phyloP scores from a whole-genome alignment of 2,329 filamentous ascomycete genomes.

The Penicillium sp. region DNA sequence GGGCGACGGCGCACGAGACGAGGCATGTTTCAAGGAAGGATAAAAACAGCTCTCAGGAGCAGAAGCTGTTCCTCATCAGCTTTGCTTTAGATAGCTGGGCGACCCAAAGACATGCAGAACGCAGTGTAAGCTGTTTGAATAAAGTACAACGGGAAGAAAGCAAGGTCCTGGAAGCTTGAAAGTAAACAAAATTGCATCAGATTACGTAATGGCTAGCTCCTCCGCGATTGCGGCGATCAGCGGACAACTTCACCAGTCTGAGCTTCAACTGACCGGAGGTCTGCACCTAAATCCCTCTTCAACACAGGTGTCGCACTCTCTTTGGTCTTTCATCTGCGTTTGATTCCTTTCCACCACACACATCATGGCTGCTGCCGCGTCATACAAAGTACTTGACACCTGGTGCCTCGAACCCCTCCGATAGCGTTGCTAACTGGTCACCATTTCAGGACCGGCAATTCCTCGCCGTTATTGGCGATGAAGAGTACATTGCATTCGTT shows the following conservation, averaged over 20 bases:
- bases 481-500: conserved; percentile 57
- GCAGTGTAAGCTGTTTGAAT: conserved; percentile 3
- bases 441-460: conserved; percentile 78
- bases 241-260: conserved; percentile 6
- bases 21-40: conserved; percentile 63
- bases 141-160: conserved; percentile 1
- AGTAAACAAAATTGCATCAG: conserved; percentile 8
- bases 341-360: neutral
- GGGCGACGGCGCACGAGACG: conserved; percentile 81
- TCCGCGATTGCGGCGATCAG: conserved; percentile 27
- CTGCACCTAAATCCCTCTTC: neutral
- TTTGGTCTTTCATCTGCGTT: conserved; percentile 2
- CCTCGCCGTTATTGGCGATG: conserved; percentile 95
- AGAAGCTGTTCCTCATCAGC: conserved; percentile 25
- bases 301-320: neutral
- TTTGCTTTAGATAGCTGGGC: conserved; percentile 11
- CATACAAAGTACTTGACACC: conserved; percentile 55
- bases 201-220: conserved; percentile 11
- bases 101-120: conserved; percentile 13
- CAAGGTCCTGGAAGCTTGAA: neutral
- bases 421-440: conserved; percentile 21
- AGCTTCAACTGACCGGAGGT: conserved; percentile 5
- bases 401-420: conserved; percentile 49
- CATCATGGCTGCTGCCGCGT: conserved; percentile 62
- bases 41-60: neutral